Percentiles rank a stretch among this genome's conserved stretches.
phyloP scores from a whole-genome alignment of 441 rosid species.

The Breynia disticha region DNA sequence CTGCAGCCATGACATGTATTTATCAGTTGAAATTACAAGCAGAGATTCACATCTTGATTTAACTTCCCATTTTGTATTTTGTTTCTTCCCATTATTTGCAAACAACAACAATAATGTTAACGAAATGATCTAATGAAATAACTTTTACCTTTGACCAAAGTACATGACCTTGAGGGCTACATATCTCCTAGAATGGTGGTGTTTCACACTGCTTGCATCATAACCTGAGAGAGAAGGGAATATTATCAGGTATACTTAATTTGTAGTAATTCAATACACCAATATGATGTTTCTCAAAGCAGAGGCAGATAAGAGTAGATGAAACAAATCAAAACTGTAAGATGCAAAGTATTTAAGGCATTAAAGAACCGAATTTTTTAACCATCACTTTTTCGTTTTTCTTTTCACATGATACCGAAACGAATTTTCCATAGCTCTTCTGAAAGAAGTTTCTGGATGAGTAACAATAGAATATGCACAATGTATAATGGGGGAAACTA shows the following conservation, averaged over 20 bases:
- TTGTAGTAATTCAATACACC: neutral
- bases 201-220: conserved; percentile 17
- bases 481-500: neutral
- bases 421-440: too few relatives aligned
- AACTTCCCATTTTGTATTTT: too few relatives aligned
- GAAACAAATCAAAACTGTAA: neutral
- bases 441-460: too few relatives aligned
- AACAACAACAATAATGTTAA: conserved; percentile 2
- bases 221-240: conserved; percentile 10
- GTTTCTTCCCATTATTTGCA: neutral
- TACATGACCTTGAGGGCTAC: conserved; percentile 74
- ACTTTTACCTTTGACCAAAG: conserved; percentile 69
- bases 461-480: too few relatives aligned
- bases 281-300: neutral
- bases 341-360: neutral
- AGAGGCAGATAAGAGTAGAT: neutral
- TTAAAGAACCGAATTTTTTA: too few relatives aligned
- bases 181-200: conserved; percentile 44
- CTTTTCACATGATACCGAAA: too few relatives aligned
- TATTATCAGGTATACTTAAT: neutral
- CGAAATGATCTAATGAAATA: conserved; percentile 1
- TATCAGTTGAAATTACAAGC: neutral
- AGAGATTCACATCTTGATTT: too few relatives aligned
- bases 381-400: too few relatives aligned
- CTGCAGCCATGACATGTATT: neutral